phyloP scores from a whole-genome alignment of 1,139 yeast species.

The Wickerhamomyces sp. region DNA sequence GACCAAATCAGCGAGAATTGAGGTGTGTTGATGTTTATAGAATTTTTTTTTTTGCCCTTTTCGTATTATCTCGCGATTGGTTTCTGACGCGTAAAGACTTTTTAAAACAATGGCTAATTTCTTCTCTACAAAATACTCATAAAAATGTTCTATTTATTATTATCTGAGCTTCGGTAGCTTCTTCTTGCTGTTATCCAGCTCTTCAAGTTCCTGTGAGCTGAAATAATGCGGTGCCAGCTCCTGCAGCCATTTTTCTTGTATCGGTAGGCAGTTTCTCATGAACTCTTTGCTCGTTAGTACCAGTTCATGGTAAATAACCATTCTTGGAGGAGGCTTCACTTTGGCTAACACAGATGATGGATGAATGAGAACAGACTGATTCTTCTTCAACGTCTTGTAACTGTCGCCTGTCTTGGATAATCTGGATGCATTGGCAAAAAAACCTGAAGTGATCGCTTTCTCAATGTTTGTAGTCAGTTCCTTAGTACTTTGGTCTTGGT shows the following conservation, averaged over 20 bases:
- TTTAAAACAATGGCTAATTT: too few species aligned
- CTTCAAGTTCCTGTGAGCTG: slow-evolving; percentile 19
- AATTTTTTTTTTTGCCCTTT: too few species aligned
- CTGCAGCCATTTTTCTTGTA: slow-evolving; percentile 55
- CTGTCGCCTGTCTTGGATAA: slow-evolving; percentile 70
- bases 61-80: too few species aligned
- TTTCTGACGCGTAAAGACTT: too few species aligned
- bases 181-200: slow-evolving; percentile 11
- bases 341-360: slow-evolving; percentile 71
- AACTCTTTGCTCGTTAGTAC: slow-evolving; percentile 85
- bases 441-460: slow-evolving; percentile 74
- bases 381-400: slow-evolving; percentile 56
- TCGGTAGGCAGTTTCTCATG: slow-evolving; percentile 79
- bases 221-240: slow-evolving; percentile 66
- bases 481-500: slow-evolving; percentile 11
- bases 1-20: too few species aligned
- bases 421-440: slow-evolving; percentile 74
- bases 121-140: too few species aligned
- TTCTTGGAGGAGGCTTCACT: slow-evolving; percentile 64
- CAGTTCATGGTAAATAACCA: slow-evolving; percentile 76
- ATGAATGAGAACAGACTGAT: slow-evolving; percentile 70
- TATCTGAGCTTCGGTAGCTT: slow-evolving; percentile 19
- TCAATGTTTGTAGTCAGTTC: slow-evolving; percentile 41
- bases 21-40: too few species aligned
- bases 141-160: too few species aligned